Conservation (phyloP, 1,139 yeast species). For the Protomyces pachydermus region DNA sequence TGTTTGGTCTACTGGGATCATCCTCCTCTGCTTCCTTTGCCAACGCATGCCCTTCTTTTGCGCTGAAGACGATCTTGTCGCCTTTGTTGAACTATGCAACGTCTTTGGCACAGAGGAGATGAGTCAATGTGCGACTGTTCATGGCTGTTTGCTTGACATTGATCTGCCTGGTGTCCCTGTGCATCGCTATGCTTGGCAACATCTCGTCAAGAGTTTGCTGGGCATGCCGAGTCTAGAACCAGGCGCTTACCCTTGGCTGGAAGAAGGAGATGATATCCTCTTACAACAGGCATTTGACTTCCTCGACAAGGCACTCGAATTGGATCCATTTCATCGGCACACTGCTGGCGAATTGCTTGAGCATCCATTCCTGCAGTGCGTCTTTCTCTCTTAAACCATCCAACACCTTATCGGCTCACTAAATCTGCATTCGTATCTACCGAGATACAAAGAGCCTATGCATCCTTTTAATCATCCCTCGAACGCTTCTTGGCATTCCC, state of each 20-base stretch:
- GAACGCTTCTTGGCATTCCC: slow-evolving; percentile 6
- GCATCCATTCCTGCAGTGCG: slow-evolving; percentile 23
- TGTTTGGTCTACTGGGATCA: slow-evolving; percentile 74
- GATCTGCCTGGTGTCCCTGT: not conserved
- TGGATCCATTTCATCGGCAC: slow-evolving; percentile 22
- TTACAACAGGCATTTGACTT: slow-evolving; percentile 22
- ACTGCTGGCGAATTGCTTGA: slow-evolving; percentile 25
- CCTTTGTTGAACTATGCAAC: slow-evolving; percentile 27
- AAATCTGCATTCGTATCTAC: not conserved
- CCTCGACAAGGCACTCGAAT: slow-evolving; percentile 23
- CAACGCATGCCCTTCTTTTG: slow-evolving; percentile 45
- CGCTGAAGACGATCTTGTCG: slow-evolving; percentile 28
- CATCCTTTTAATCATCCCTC: not conserved
- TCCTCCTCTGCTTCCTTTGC: slow-evolving; percentile 55
- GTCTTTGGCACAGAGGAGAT: slow-evolving; percentile 29
- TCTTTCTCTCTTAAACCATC: not conserved
- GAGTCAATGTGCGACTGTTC: slow-evolving; percentile 27
- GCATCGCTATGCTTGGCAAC: slow-evolving; percentile 7
- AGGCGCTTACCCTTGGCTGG: slow-evolving; percentile 13
- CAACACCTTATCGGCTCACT: no score
- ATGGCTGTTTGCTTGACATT: slow-evolving; percentile 23
- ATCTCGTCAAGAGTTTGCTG: slow-evolving; percentile 2
- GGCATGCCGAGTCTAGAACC: not conserved
- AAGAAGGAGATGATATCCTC: slow-evolving; percentile 3
- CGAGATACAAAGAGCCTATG: not conserved